Evolutionary conservation across 1,284 basidiomycete species (phyloP).

Genomic region (Leccinum angustisporum): DNA sequence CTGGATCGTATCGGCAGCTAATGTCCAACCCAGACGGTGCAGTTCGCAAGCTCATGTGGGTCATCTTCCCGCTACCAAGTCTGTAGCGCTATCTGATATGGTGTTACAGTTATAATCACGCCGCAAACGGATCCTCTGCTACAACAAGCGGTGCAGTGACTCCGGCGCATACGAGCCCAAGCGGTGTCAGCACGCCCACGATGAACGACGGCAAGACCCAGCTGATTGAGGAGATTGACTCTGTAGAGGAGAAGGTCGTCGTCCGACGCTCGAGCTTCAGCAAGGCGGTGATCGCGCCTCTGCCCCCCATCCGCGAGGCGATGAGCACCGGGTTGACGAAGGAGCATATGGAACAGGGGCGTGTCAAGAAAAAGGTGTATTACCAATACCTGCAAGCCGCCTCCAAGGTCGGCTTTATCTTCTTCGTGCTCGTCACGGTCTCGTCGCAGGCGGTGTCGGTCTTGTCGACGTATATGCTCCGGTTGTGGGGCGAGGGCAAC

Average conservation of each 20-base stretch:
- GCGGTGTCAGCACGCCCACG: slow-evolving; percentile 43
- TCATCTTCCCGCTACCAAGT: slow-evolving; percentile 1
- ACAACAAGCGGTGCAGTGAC: slow-evolving; percentile 53
- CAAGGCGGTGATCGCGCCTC: slow-evolving; percentile 42
- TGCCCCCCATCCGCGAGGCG: slow-evolving; percentile 38
- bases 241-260: slow-evolving; percentile 18
- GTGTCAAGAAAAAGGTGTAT: slow-evolving; percentile 80
- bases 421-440: slow-evolving; percentile 64
- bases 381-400: slow-evolving; percentile 78
- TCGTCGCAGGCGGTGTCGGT: slow-evolving; percentile 56
- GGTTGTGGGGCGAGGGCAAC: slow-evolving; percentile 83
- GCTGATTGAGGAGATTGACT: slow-evolving; percentile 22
- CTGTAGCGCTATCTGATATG: neutral
- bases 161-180: slow-evolving; percentile 46
- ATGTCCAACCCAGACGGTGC: slow-evolving; percentile 68
- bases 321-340: slow-evolving; percentile 51
- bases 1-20: slow-evolving; percentile 66
- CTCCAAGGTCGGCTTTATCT: slow-evolving; percentile 66
- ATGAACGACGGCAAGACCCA: slow-evolving; percentile 24
- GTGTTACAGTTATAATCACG: slow-evolving; percentile 16
- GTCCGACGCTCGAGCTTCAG: slow-evolving; percentile 44
- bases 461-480: slow-evolving; percentile 67
- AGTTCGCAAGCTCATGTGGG: slow-evolving; percentile 81
- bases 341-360: slow-evolving; percentile 83
- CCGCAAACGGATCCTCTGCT: slow-evolving; percentile 45